These are phyloP conservation scores for Phytophthora multivora DNA, from an alignment of 352 stramenopile genomes.

Conservation along the genomic window DNA sequence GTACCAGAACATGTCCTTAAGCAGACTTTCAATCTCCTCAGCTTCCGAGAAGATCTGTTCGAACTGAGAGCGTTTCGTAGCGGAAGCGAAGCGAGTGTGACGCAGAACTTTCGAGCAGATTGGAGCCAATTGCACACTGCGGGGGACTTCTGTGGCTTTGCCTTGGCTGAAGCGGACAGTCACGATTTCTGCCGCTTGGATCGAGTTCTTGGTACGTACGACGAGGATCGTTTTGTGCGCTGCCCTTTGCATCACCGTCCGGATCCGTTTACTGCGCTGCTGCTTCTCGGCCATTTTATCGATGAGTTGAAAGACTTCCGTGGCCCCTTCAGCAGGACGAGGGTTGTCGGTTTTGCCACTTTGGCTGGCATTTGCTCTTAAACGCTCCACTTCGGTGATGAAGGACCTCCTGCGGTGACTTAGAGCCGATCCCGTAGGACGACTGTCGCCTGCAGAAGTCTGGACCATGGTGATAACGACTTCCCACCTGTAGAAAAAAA, in stretches of 20 bases:
- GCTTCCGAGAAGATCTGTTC: slow-evolving; percentile 46
- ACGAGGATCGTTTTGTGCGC: slow-evolving; percentile 79
- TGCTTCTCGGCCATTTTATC: slow-evolving; percentile 57
- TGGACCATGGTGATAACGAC: not conserved
- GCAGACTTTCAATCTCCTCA: slow-evolving; percentile 52
- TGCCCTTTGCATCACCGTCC: slow-evolving; percentile 64
- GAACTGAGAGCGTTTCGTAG: slow-evolving; percentile 44
- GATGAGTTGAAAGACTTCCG: slow-evolving; percentile 57
- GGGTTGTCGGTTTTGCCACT: slow-evolving; percentile 4
- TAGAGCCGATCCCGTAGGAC: not conserved
- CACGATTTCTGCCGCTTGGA: slow-evolving; percentile 67
- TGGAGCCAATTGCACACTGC: slow-evolving; percentile 53
- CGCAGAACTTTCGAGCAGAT: slow-evolving; percentile 59
- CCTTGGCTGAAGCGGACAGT: slow-evolving; percentile 59
- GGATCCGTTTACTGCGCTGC: slow-evolving; percentile 58
- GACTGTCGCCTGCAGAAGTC: not conserved
- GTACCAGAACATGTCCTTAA: slow-evolving; percentile 85
- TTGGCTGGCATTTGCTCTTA: slow-evolving; percentile 1
- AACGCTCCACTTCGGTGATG: slow-evolving; percentile 39
- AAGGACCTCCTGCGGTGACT: slow-evolving; percentile 30
- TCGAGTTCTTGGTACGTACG: slow-evolving; percentile 72
- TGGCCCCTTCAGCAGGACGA: slow-evolving; percentile 26
- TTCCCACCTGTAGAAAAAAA: no score
- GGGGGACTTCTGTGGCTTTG: slow-evolving; percentile 53
- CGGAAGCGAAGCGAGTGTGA: slow-evolving; percentile 39